Conservation (phyloP, 2,329 filamentous ascomycete genomes). For the Colletotrichum orbiculare region DNA sequence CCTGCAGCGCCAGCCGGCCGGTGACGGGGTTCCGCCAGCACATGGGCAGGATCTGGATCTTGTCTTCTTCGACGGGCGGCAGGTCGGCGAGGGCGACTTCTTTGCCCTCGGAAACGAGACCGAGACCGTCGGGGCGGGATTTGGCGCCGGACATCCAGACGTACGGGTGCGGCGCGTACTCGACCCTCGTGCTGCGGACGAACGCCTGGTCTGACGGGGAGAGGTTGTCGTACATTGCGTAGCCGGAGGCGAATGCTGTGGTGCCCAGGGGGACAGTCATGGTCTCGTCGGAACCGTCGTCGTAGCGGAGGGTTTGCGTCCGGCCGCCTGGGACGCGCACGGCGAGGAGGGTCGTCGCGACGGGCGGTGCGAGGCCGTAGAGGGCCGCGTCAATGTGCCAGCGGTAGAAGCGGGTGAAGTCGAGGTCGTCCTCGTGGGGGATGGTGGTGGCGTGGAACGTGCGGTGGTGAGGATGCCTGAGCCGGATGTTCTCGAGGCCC, state of each 20-base stretch:
- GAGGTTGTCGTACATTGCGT: constrained; percentile 76
- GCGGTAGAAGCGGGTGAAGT: constrained; percentile 72
- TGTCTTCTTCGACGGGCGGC: constrained; percentile 71
- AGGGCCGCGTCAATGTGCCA: constrained; percentile 86
- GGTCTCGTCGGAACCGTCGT: constrained; percentile 75
- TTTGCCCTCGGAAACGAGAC: constrained; percentile 73
- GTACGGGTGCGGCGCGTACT: constrained; percentile 84
- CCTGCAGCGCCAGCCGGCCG: constrained; percentile 74
- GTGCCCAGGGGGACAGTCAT: constrained; percentile 78
- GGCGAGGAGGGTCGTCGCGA: constrained; percentile 78
- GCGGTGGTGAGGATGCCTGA: constrained; percentile 81
- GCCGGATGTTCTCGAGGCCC: constrained; percentile 73
- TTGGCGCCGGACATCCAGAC: constrained; percentile 82
- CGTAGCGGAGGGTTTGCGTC: constrained; percentile 76
- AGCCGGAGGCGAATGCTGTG: constrained; percentile 79
- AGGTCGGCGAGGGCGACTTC: constrained; percentile 71
- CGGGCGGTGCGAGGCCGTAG: constrained; percentile 79
- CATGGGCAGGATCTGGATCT: constrained; percentile 80
- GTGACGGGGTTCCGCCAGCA: constrained; percentile 82
- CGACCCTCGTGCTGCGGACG: constrained; percentile 72
- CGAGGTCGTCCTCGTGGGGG: constrained; percentile 61
- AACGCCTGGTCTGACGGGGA: constrained; percentile 75
- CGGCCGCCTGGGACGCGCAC: constrained; percentile 77
- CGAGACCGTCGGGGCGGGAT: constrained; percentile 75
- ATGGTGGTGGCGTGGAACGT: constrained; percentile 78